A percentile compares a stretch with the other conserved stretches of the same genome.
phyloP scores from a whole-genome alignment of 108 stramenopile species.

The Thalassiosira profunda region DNA sequence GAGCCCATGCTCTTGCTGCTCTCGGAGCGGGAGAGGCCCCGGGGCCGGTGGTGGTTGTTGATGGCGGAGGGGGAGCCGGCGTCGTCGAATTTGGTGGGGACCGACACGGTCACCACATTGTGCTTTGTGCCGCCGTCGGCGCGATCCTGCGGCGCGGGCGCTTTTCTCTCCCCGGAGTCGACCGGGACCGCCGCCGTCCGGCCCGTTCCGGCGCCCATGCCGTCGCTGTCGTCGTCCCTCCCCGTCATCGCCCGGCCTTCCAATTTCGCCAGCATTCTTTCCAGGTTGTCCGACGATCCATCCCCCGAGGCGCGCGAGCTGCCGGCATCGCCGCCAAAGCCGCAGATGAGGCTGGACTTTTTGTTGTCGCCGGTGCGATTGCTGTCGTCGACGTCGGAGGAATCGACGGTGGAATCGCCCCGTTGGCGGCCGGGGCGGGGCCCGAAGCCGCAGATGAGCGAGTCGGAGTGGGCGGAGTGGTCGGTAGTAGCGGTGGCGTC shows the following conservation, averaged over 20 bases:
- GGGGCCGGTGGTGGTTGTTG: too few species aligned
- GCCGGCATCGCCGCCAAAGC: conserved; percentile 28
- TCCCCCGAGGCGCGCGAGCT: conserved; percentile 11
- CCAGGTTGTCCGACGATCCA: conserved; percentile 6
- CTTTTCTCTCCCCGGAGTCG: too few species aligned
- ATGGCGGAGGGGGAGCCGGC: too few species aligned
- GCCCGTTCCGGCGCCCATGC: too few species aligned
- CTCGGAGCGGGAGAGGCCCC: too few species aligned
- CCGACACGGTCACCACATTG: neutral
- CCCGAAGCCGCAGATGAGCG: conserved; percentile 40
- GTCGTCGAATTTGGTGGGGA: conserved; percentile 3
- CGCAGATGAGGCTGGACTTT: conserved; percentile 22
- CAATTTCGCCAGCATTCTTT: neutral
- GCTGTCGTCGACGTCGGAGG: neutral
- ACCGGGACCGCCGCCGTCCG: too few species aligned
- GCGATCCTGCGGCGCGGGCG: too few species aligned
- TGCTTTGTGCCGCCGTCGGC: too few species aligned
- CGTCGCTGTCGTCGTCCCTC: neutral
- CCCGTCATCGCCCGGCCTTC: neutral
- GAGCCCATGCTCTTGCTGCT: conserved; percentile 17
- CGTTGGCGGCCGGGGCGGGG: conserved; percentile 26
- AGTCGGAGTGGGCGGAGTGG: conserved; percentile 5
- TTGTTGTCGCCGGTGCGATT: neutral
- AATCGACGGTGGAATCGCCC: conserved; percentile 2
- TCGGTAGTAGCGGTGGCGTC: too few species aligned